Evolutionary conservation across 257 asterid genomes (phyloP), one percentile per base, ranked within the genome.

Genomic region (Orobanche coerulescens): DNA sequence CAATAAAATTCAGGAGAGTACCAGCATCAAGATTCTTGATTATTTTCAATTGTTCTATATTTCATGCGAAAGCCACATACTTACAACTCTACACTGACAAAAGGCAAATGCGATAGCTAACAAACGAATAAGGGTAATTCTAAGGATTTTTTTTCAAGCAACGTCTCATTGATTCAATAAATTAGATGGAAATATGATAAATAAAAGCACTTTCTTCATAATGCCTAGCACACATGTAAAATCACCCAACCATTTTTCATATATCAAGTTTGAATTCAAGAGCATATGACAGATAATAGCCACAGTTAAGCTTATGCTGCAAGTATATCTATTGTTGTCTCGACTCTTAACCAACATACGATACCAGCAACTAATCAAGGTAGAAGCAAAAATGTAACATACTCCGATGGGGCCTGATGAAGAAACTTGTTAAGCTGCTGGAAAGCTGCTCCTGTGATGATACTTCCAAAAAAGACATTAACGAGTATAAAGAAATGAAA

Each of bases 401-500:
- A 85, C 96, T 78, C 80, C 52, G 93, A 57, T 64, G 96, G 80
- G 62, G 96, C 28, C 60, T 90, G 88, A 55, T 82, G 58, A 40
- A 86, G 71, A 63, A 86, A 82, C 67, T 53, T 78, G 24, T 86
- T 26, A 7, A 90, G 92, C 76, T 90, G 97, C 72, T 90, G 71
- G 64, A 90, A 87, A 64, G 97, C 96, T 67, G 97, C 85, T 58
- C 96, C 97, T 20, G 95, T 57, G 62, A 84, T 61, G 67, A 90
- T 80, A 69, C 97, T 90, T 69, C 95, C 96, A 43, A 90, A 71
- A 80, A 90, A 90, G 67, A 87, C 94, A 49, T 87, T 87, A 33
- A 90, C 85, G 30, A 90, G 86, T 58, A 84, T 5, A 68, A 90
- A 90, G 68, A 90, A 66, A 75, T 90, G 88, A 65, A 76, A 87